A percentile compares a stretch with the other conserved stretches of the same genome.
These are phyloP conservation scores for Paramecium pentaurelia DNA, from an alignment of 73 alveolate genomes.

Conservation along the genomic window DNA sequence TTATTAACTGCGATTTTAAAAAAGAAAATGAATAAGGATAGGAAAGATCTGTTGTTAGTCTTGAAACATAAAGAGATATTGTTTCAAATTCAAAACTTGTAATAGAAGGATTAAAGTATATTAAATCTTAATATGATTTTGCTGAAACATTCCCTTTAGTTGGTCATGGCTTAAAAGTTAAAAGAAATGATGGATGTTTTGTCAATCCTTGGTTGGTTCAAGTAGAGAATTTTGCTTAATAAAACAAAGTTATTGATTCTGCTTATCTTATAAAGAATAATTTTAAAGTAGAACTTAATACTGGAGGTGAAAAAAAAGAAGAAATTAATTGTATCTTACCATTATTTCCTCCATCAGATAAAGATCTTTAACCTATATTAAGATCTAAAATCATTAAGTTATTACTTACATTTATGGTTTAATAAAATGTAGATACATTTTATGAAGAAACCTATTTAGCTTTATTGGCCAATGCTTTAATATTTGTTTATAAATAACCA, in stretches of 20 bases:
- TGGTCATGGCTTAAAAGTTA: slow-evolving; percentile 38
- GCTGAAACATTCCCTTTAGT: slow-evolving; percentile 3
- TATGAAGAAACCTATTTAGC: slow-evolving; percentile 43
- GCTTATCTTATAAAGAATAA: slow-evolving; percentile 11
- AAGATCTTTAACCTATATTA: slow-evolving; percentile 8
- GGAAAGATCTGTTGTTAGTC: slow-evolving; percentile 23
- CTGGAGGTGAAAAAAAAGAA: slow-evolving; percentile 41
- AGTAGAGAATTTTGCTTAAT: not conserved
- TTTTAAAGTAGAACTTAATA: slow-evolving; percentile 11
- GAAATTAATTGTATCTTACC: slow-evolving; percentile 43
- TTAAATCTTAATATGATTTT: slow-evolving; percentile 22
- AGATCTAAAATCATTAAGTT: slow-evolving; percentile 30
- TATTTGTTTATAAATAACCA: not conserved
- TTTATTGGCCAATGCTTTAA: not conserved
- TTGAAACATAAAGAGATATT: slow-evolving; percentile 7
- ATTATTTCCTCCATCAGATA: not conserved
- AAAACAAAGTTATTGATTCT: slow-evolving; percentile 3
- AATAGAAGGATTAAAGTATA: not conserved
- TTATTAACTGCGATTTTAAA: not conserved
- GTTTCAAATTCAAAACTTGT: not conserved
- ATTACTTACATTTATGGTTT: not conserved
- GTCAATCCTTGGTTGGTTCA: slow-evolving; percentile 33
- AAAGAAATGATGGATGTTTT: not conserved
- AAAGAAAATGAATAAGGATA: not conserved
- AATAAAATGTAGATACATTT: slow-evolving; percentile 3